phyloP scores from a whole-genome alignment of 1,139 yeast genomes.

The Lodderomyces oxycetoniae region DNA sequence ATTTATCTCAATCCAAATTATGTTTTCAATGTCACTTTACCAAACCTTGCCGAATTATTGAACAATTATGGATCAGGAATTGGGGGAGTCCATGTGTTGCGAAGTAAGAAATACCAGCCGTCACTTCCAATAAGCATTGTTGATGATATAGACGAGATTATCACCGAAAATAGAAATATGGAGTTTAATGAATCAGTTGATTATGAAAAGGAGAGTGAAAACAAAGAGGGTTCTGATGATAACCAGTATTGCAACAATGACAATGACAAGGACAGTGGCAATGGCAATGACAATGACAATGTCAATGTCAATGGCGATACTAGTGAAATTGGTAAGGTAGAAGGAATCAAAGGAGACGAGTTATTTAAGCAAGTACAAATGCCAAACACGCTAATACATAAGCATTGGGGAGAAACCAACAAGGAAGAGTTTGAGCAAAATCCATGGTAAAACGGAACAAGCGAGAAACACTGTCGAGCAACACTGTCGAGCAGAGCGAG shows the following conservation, averaged over 20 bases:
- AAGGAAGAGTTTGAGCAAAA: constrained; percentile 39
- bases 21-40: constrained; percentile 51
- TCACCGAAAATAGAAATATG: constrained; percentile 29
- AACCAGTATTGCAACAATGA: constrained; percentile 14
- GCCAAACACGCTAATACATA: constrained; percentile 51
- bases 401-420: constrained; percentile 43
- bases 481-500: too few species aligned
- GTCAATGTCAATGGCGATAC: not conserved
- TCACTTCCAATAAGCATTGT: constrained; percentile 53
- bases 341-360: constrained; percentile 40
- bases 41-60: constrained; percentile 55
- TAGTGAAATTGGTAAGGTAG: not conserved
- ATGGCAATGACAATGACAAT: constrained; percentile 1
- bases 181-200: constrained; percentile 34
- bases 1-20: constrained; percentile 47
- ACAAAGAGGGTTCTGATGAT: constrained; percentile 10
- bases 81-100: constrained; percentile 45
- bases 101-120: constrained; percentile 56
- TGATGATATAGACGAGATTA: constrained; percentile 60
- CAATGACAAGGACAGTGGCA: constrained; percentile 9
- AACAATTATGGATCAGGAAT: constrained; percentile 59
- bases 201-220: constrained; percentile 24
- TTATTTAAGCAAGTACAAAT: constrained; percentile 47
- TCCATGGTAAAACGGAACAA: constrained; percentile 36
- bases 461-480: too few species aligned